Base-by-base conservation (phyloP, 1,284 basidiomycete genomes). In the Cutaneotrichosporon sp. region DNA sequence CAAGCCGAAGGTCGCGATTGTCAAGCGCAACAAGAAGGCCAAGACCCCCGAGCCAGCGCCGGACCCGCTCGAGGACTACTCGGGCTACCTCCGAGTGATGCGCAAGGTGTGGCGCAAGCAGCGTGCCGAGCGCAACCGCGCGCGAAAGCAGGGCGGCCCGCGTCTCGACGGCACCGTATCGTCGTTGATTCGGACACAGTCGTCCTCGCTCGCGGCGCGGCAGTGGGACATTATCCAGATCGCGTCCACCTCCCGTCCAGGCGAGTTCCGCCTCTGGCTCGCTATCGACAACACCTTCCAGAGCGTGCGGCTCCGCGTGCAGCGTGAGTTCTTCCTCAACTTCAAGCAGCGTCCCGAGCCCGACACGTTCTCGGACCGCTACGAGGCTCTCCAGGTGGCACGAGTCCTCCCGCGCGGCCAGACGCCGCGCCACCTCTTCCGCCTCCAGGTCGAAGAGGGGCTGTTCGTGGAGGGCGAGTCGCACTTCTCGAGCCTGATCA, bases 211-310 rank as follows among this genome's bases (percentile, higher is more conserved):
- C 67, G 83, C 86, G 8, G 86, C 85, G 31, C 84, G 87, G 24
- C 86, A 88, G 50, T 98, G 97, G 95, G 95, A 99, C 70, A 83
- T 99, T 55, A 83, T 99, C 1, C 95, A 98, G 72, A 88, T 99
- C 65, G 87, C 91, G 22, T 85, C 87, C 0, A 90, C 87, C 55
- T 84, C 84, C 56, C 86, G 86, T 27, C 86, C 89, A 1, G 95
- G 97, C 31, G 89, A 93, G 49, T 98, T 89, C 79, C 86, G 87
- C 16, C 80, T 99, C 53, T 99, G 95, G 97, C 83, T 98, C 5
- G 89, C 87, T 0, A 86, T 94, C 51, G 90, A 94, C 56, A 85
- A 86, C 8, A 88, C 90, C 51, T 84, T 99, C 49, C 85, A 91
- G 34, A 83, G 87, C 14, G 84, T 97, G 34, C 87, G 90, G 10